Evolutionary conservation across 768 basidiomycete genomes (phyloP), one percentile per base, ranked within the genome.

Genomic region (Hericium erinaceus): DNA sequence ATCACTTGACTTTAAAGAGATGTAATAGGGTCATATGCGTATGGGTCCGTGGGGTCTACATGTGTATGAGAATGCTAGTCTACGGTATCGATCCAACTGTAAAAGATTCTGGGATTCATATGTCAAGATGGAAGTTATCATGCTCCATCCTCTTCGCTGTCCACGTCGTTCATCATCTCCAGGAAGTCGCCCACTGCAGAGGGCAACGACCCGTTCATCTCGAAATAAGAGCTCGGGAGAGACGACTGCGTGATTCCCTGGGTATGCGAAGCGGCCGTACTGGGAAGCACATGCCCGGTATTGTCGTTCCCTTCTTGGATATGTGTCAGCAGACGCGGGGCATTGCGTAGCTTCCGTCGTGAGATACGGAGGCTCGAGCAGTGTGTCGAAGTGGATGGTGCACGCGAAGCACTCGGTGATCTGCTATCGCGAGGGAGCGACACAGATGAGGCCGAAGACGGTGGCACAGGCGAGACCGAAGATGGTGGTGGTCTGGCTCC

Each of bases 101-200:
- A 46, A 46, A 20, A 46, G 20, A 46, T 46, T 46, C n/a, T 46
- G 16, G n/a, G 5, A 46, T 46, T n/a, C 33, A 33, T 46, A 7
- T 46, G n/a, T 46, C n/a, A 46, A 52, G 50, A 6, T 56, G 48
- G 10, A 41, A 12, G 38, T 56, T 39, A 55, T 59, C 10, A 9
- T 22, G 24, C 20, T n/a, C 15, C 22, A 18, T 24, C 44, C 12
- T 37, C 24, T 20, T 53, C 22, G 33, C 28, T 38, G 33, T 28
- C 24, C 15, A 37, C 54, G 26, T 53, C 52, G 28, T 53, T n/a
- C 7, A 53, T 26, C 54, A 55, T 55, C 11, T 55, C 22, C 40
- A 55, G 24, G 26, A 55, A 55, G 41, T 55, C 54, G 24, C 54
- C 54, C 1, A 55, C 22, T 16, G 54, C 54, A 55, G 54, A 55